These are phyloP conservation scores for Polysphondylium violaceum DNA, from an alignment of 78 protist genomes.

Conservation along the genomic window DNA sequence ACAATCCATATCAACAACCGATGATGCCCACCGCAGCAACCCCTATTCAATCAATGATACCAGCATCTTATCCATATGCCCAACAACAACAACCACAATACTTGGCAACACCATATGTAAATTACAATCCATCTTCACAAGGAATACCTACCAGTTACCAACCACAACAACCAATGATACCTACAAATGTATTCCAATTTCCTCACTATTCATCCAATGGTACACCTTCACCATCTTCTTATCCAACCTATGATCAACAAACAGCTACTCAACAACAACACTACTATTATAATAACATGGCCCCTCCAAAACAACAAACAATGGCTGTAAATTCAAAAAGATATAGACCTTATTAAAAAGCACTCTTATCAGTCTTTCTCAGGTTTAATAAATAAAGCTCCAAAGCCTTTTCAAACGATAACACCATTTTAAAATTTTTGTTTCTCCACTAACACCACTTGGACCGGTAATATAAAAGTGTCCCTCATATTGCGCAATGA, in stretches of 20 bases:
- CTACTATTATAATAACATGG: too few relatives aligned
- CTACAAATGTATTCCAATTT: background rate
- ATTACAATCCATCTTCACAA: background rate
- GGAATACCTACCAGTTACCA: background rate
- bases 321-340: too few relatives aligned
- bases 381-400: background rate
- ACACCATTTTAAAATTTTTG: too few relatives aligned
- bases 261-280: too few relatives aligned
- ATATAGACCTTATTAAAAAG: background rate
- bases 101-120: background rate
- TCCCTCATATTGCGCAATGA: too few relatives aligned
- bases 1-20: background rate
- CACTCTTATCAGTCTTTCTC: too few relatives aligned
- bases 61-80: background rate
- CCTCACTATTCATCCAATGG: background rate
- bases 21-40: background rate
- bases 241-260: background rate
- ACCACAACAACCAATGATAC: background rate
- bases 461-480: too few relatives aligned
- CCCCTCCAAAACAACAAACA: too few relatives aligned
- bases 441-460: too few relatives aligned
- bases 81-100: background rate
- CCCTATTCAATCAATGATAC: background rate
- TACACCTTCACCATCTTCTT: background rate
- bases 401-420: background rate